Base-by-base conservation (phyloP, 306 rosid species). In the Rosa persica region DNA sequence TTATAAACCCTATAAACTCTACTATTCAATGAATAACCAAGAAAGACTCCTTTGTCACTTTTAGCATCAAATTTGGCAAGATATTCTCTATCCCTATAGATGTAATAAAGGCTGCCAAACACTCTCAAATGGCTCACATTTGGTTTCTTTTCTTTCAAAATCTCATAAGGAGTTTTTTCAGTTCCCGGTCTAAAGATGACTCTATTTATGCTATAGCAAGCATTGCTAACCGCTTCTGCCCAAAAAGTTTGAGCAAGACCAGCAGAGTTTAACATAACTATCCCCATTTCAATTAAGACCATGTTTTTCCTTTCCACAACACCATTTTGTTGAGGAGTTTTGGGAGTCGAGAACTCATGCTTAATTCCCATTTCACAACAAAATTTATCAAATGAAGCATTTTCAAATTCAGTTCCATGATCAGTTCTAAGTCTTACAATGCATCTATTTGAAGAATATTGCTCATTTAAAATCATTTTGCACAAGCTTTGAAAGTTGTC, bases 291-390 rank as follows among this genome's bases (percentile, higher is more conserved):
- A 42, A 42, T 25, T 0, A 70, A 5, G 8, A 43, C 36, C 20
- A 36, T n/a, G 43, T n/a, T 69, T 69, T 42, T 69, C 54, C 52
- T 69, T 69, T 69, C 73, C 42, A 12, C 67, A n/a, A 60, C 30
- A 27, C 13, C 34, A 60, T n/a, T 60, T 20, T 60, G 34, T n/a
- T 60, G 67, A 60, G 67, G 67, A 60, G 36, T 60, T 8, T 20
- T 19, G 9, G 67, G 67, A 20, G 67, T 6, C 20, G 10, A 69
- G 8, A 69, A 69, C 42, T 70, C 39, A 42, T 4, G 30, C 30
- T 27, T 0, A 3, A 70, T 38, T 5, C 46, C 46, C 1, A 6
- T 0, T 17, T 66, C 47, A 66, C 5, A 3, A 66, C 25, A 34
- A 16, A 36, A 70, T 1, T 43, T 11, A 22, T 12, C 4, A 22